Conservation (phyloP, 768 basidiomycete genomes). For the Pisolithus orientalis region DNA sequence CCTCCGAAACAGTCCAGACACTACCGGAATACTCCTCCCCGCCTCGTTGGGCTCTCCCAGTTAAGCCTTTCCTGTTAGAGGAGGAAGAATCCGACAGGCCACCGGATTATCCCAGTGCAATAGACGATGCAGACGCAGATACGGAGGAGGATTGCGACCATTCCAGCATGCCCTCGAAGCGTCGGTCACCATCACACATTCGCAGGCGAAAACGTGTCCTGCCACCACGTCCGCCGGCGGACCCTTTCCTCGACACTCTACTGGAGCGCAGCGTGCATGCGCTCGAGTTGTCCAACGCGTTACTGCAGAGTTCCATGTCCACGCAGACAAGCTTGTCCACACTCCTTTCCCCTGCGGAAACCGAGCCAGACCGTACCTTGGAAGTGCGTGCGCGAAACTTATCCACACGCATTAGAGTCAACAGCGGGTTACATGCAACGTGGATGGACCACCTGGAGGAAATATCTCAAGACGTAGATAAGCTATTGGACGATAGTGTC, state of each 20-base stretch:
- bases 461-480: constrained; percentile 58
- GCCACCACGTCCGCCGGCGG: constrained; percentile 22
- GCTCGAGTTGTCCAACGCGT: constrained; percentile 76
- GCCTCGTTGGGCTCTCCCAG: constrained; percentile 14
- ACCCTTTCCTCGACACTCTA: constrained; percentile 68
- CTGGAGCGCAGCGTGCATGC: constrained; percentile 80
- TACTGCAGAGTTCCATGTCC: constrained; percentile 70
- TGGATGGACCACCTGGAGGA: constrained; percentile 69
- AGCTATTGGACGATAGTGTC: constrained; percentile 34
- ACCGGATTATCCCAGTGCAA: constrained; percentile 72
- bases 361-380: constrained; percentile 37
- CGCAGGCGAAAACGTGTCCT: constrained; percentile 24
- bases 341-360: constrained; percentile 40
- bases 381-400: constrained; percentile 47
- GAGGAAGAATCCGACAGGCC: constrained; percentile 49
- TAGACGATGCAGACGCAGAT: constrained; percentile 72
- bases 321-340: constrained; percentile 53
- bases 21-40: constrained; percentile 59
- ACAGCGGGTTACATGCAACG: constrained; percentile 37
- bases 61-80: constrained; percentile 15
- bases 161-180: constrained; percentile 27
- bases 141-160: constrained; percentile 35
- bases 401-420: constrained; percentile 44
- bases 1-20: constrained; percentile 59
- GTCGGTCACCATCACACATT: constrained; percentile 18